Evolutionary conservation across 1,284 basidiomycete genomes (phyloP).

Genomic region (Inonotus obliquus): DNA sequence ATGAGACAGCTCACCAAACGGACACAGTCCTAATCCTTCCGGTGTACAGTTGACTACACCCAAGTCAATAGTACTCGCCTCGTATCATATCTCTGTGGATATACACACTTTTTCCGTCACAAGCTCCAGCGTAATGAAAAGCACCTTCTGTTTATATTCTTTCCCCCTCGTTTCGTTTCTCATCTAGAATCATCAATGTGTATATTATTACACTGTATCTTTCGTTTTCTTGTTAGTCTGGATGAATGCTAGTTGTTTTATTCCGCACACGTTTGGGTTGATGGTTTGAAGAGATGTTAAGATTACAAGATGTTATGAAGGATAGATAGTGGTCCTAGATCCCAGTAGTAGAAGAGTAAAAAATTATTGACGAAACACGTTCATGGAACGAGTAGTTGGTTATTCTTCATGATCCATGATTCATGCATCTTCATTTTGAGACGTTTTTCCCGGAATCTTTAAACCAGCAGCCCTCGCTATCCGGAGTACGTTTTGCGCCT

Average conservation of each 20-base stretch:
- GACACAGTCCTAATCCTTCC: conserved; percentile 17
- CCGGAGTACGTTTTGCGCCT: conserved; percentile 65
- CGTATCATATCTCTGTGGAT: too few relatives aligned
- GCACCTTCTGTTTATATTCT: too few relatives aligned
- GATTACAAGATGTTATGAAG: too few relatives aligned
- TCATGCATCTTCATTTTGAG: background rate
- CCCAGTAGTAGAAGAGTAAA: too few relatives aligned
- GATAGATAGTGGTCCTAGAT: too few relatives aligned
- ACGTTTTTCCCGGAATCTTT: conserved; percentile 42
- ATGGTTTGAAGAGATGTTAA: too few relatives aligned
- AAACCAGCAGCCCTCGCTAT: conserved; percentile 63
- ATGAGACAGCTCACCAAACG: conserved; percentile 53
- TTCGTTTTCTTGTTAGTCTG: background rate
- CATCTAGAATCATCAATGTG: background rate
- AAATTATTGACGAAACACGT: too few relatives aligned
- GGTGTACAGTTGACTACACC: background rate
- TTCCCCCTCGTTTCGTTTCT: background rate
- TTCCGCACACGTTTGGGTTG: too few relatives aligned
- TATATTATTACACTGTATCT: background rate
- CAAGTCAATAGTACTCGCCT: too few relatives aligned
- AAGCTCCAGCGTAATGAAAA: too few relatives aligned
- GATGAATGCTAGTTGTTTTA: background rate
- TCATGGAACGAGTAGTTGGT: too few relatives aligned
- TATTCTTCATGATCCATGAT: background rate
- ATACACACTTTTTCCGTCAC: too few relatives aligned